Percentiles rank a stretch among this genome's conserved stretches.
Conservation (phyloP, 805 yeast genomes). For the Schizosaccharomyces osmophilus region DNA sequence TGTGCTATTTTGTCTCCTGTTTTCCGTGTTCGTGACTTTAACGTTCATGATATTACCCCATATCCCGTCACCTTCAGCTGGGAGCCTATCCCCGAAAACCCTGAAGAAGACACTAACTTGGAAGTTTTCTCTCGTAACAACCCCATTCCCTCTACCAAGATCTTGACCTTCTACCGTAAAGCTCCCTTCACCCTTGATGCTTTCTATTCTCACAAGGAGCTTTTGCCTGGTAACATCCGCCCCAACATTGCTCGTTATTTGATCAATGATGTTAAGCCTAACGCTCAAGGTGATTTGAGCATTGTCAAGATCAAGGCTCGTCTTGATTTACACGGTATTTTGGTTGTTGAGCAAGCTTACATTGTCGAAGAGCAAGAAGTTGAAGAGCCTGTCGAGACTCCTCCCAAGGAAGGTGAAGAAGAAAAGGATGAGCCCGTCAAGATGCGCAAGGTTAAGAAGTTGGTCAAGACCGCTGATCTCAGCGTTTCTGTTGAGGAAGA, state of each 20-base stretch:
- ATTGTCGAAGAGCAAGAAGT: constrained; percentile 76
- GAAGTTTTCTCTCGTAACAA: constrained; percentile 95
- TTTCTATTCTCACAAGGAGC: constrained; percentile 49
- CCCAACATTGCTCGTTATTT: constrained; percentile 61
- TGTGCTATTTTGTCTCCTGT: constrained; percentile 99
- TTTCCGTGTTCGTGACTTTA: constrained; percentile 93
- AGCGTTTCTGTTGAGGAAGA: constrained; percentile 35
- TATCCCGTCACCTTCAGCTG: constrained; percentile 83
- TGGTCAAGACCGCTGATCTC: constrained; percentile 74
- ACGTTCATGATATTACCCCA: constrained; percentile 84
- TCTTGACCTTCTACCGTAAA: constrained; percentile 78
- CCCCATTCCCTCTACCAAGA: constrained; percentile 79
- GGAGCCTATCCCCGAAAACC: constrained; percentile 42
- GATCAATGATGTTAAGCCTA: constrained; percentile 59
- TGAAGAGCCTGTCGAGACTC: constrained; percentile 49
- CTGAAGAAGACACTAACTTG: constrained; percentile 68
- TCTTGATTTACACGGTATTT: constrained; percentile 91
- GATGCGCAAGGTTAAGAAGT: constrained; percentile 72
- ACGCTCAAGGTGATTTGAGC: constrained; percentile 45
- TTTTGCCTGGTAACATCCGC: constrained; percentile 46
- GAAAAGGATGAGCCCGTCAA: constrained; percentile 31
- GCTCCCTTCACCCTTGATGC: constrained; percentile 75
- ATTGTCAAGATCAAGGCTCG: constrained; percentile 84
- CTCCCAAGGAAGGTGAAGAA: constrained; percentile 2
- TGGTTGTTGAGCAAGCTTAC: constrained; percentile 81